Percentiles rank a stretch among this genome's conserved stretches.
Conservation (phyloP, 768 basidiomycete genomes). For the Russula emetica region DNA sequence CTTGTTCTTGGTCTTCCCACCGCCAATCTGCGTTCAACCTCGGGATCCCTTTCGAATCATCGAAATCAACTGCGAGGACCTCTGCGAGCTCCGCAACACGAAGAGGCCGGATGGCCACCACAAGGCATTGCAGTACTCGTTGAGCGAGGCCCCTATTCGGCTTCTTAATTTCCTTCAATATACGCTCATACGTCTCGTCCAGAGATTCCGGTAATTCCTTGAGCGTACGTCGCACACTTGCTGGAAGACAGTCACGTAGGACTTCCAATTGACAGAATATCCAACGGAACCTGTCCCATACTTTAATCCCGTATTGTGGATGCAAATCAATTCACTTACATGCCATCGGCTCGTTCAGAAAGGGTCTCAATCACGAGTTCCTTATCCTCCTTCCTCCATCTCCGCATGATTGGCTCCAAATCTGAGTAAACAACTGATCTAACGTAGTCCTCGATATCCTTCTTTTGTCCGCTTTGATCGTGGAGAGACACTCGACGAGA, state of each 20-base stretch:
- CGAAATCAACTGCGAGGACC: not conserved
- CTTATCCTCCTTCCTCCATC: constrained; percentile 1
- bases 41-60: not conserved
- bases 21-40: not conserved
- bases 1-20: not conserved
- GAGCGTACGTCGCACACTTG: not conserved
- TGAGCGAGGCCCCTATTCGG: not conserved
- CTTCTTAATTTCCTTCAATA: not conserved
- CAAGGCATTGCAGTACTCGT: constrained; percentile 1
- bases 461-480: constrained; percentile 1
- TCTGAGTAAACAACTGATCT: not conserved
- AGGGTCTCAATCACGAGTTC: not conserved
- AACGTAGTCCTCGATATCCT: not conserved
- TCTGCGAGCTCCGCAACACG: not conserved
- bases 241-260: not conserved
- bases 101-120: not conserved
- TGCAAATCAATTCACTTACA: not conserved
- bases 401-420: not conserved
- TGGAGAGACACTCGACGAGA: not conserved
- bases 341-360: not conserved
- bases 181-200: constrained; percentile 6
- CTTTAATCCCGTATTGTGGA: not conserved
- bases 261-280: not conserved
- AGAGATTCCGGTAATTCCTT: not conserved
- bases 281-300: not conserved